phyloP scores from a whole-genome alignment of 345 rosid genomes.

The Turnera subulata region DNA sequence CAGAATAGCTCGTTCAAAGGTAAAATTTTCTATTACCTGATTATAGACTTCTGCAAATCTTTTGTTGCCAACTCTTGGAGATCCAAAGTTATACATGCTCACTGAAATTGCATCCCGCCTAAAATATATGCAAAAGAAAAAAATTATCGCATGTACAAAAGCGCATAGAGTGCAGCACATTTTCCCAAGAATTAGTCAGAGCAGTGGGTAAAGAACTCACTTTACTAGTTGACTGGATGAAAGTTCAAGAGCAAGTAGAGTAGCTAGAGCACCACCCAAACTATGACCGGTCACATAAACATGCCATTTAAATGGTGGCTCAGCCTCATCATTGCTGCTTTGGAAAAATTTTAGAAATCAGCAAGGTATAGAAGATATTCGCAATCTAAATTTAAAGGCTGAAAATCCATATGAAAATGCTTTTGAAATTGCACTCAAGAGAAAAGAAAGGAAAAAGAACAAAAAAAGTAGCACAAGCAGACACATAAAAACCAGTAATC shows the following conservation, averaged over 20 bases:
- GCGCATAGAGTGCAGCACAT: too few species aligned
- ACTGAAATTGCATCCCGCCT: conserved; percentile 67
- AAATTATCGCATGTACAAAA: too few species aligned
- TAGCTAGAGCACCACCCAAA: conserved; percentile 95
- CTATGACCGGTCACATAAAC: conserved; percentile 96
- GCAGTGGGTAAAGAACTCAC: conserved; percentile 36
- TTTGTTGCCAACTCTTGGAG: conserved; percentile 96
- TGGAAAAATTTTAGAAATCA: not conserved
- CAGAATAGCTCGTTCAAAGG: too few species aligned
- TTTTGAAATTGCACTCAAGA: too few species aligned
- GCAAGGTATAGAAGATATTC: not conserved
- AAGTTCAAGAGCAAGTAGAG: conserved; percentile 90
- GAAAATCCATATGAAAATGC: too few species aligned
- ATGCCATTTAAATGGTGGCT: conserved; percentile 55
- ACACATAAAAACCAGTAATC: too few species aligned
- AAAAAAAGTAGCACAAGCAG: too few species aligned
- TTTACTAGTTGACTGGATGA: conserved; percentile 79
- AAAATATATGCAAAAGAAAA: conserved; percentile 11
- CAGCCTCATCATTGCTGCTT: conserved; percentile 58
- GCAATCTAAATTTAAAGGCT: too few species aligned
- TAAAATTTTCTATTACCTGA: conserved; percentile 44
- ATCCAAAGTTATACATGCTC: conserved; percentile 95
- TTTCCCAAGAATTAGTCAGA: not conserved
- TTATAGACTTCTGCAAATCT: conserved; percentile 80
- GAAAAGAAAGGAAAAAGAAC: too few species aligned